phyloP scores from a whole-genome alignment of 78 protist species.

The Tieghemostelium lacteum region DNA sequence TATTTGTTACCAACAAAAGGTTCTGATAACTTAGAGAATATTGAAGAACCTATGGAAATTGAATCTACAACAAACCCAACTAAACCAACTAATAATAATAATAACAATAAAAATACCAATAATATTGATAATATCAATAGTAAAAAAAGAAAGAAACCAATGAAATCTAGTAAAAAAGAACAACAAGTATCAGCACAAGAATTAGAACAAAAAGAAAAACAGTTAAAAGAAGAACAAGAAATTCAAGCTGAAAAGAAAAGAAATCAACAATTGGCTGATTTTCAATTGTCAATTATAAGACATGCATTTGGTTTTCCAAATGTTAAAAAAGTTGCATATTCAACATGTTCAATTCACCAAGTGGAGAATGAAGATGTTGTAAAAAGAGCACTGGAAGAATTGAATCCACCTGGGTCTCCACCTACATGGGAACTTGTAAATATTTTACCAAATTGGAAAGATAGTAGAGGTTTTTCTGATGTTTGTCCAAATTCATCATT shows the following conservation, averaged over 20 bases:
- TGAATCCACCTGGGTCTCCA: constrained; percentile 11
- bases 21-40: constrained; percentile 16
- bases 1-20: constrained; percentile 53
- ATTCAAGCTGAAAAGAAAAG: constrained; percentile 23
- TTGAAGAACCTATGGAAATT: constrained; percentile 43
- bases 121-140: background rate
- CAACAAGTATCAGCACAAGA: background rate
- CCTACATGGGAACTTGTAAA: constrained; percentile 29
- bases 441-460: constrained; percentile 59
- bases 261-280: constrained; percentile 59
- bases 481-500: constrained; percentile 36
- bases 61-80: background rate
- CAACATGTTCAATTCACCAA: constrained; percentile 82
- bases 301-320: constrained; percentile 78
- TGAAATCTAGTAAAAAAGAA: constrained; percentile 33
- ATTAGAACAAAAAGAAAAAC: background rate
- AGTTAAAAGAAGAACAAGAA: constrained; percentile 14
- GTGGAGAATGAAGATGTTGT: constrained; percentile 83
- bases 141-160: constrained; percentile 28
- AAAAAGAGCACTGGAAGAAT: constrained; percentile 21
- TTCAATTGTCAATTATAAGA: constrained; percentile 70
- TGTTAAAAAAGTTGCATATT: constrained; percentile 70
- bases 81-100: background rate
- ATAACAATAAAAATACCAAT: constrained; percentile 1
- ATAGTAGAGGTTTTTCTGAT: constrained; percentile 63